Evolutionary conservation across 805 yeast genomes (phyloP).

Genomic region (Blastobotrys chiropterorum): DNA sequence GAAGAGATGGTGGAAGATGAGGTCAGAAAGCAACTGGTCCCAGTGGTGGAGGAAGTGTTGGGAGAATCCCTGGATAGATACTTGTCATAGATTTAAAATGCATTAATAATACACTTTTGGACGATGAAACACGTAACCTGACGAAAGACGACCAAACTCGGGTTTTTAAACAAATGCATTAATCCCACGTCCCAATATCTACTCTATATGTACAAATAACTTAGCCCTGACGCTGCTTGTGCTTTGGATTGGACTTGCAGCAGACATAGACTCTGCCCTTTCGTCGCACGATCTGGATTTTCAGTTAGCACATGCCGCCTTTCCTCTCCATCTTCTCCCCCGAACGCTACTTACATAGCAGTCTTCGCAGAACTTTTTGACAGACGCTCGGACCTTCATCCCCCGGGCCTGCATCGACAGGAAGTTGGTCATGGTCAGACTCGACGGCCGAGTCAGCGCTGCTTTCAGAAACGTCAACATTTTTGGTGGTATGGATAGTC

Average conservation of each 20-base stretch:
- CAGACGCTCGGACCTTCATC: conserved; percentile 88
- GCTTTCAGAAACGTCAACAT: conserved; percentile 1
- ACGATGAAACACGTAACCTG: no score
- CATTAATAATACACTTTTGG: no score
- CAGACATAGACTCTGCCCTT: conserved; percentile 91
- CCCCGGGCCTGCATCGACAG: conserved; percentile 43
- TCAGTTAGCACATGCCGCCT: conserved; percentile 5
- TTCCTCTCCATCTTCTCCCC: no score
- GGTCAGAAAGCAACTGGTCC: conserved; percentile 83
- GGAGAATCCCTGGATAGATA: conserved; percentile 85
- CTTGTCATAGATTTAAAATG: conserved; percentile 26
- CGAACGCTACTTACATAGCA: conserved; percentile 66
- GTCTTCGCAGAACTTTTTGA: conserved; percentile 86
- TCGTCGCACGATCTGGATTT: conserved; percentile 69
- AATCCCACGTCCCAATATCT: no score
- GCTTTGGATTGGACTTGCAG: conserved; percentile 89
- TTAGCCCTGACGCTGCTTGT: conserved; percentile 77
- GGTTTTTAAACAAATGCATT: no score
- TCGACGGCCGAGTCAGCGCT: conserved; percentile 2
- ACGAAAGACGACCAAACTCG: no score
- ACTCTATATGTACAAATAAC: not conserved
- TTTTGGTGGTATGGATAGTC: no score
- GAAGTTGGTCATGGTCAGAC: not conserved
- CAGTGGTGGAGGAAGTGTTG: conserved; percentile 82
- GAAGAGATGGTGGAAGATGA: conserved; percentile 89